Base-by-base conservation (phyloP, 2,329 filamentous ascomycete species). In the Botrytis elliptica region DNA sequence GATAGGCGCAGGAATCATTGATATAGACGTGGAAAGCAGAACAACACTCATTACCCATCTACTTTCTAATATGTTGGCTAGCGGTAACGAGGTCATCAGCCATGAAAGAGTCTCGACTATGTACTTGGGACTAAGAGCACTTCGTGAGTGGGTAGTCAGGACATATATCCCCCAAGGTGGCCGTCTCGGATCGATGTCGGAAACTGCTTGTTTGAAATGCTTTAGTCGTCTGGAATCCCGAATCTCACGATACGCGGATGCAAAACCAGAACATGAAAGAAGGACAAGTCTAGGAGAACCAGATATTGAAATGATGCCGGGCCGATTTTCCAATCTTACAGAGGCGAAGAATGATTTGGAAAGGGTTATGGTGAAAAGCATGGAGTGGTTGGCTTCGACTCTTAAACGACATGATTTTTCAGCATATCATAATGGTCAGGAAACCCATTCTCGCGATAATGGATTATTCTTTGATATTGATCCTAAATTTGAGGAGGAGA, bases 311-410 rank as follows among this genome's bases (percentile, higher is more conserved):
- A 70, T 76, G 71, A 77, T 79, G 77, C 77, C 75, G 1, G 38
- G 72, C 3, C 65, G 71, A 10, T 78, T 79, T 67, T 66, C 59
- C 3, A 70, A 55, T 46, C 55, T 79, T 9, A 66, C 72, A 29
- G 70, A 77, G 38, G 77, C 77, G 40, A 70, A 74, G 38, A 52
- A 44, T 22, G 33, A 74, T 29, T 57, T 79, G 44, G 77, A 79
- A 49, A 40, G 75, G 8, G 73, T 79, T 5, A 77, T 78, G n/a
- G 60, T 72, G 57, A 74, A 76, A 59, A 78, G 76, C 29, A 77
- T 79, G 75, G 75, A 77, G 62, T 79, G 77, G 77, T 55, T 79
- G 40, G 75, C 76, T 14, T 76, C 76, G 46, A 78, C 76, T 14
- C 76, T 77, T 70, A 77, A 76, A 60, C 42, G 76, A 12, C 77